Conservation (phyloP, 495 filamentous ascomycete species). For the Talaromyces wortmannii region DNA sequence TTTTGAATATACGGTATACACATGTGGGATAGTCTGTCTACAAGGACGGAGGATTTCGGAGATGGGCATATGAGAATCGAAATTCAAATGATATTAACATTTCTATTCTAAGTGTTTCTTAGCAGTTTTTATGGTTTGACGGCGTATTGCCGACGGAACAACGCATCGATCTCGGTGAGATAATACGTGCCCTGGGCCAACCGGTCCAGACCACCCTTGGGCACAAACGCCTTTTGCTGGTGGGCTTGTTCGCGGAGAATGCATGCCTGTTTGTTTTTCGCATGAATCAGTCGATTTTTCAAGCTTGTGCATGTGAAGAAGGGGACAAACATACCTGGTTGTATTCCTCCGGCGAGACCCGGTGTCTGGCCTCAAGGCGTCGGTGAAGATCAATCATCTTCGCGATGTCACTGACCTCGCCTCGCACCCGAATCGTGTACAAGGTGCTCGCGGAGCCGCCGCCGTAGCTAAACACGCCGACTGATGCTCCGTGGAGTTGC, state of each 20-base stretch:
- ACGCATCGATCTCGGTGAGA: constrained; percentile 67
- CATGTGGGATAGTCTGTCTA: no score
- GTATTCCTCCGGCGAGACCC: constrained; percentile 68
- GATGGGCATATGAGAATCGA: no score
- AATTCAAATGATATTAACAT: no score
- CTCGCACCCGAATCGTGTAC: constrained; percentile 67
- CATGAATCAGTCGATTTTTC: neutral
- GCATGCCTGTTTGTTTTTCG: constrained; percentile 56
- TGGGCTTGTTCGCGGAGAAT: constrained; percentile 75
- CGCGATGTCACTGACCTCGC: constrained; percentile 48
- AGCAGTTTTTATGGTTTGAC: constrained; percentile 57
- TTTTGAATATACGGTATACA: no score
- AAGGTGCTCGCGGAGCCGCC: constrained; percentile 74
- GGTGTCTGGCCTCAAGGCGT: constrained; percentile 53
- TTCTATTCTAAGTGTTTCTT: neutral
- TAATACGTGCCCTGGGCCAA: constrained; percentile 70
- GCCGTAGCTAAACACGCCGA: constrained; percentile 82
- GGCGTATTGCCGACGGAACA: constrained; percentile 71
- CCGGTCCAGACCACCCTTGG: constrained; percentile 57
- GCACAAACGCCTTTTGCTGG: constrained; percentile 68
- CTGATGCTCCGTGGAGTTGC: constrained; percentile 61
- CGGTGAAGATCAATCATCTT: constrained; percentile 62
- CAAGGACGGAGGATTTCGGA: no score
- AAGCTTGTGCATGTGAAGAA: neutral
- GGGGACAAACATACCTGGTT: constrained; percentile 52